Evolutionary conservation across 2,329 filamentous ascomycete genomes (phyloP), one percentile per base, ranked within the genome.

Genomic region (Amauroascus verrucosus): DNA sequence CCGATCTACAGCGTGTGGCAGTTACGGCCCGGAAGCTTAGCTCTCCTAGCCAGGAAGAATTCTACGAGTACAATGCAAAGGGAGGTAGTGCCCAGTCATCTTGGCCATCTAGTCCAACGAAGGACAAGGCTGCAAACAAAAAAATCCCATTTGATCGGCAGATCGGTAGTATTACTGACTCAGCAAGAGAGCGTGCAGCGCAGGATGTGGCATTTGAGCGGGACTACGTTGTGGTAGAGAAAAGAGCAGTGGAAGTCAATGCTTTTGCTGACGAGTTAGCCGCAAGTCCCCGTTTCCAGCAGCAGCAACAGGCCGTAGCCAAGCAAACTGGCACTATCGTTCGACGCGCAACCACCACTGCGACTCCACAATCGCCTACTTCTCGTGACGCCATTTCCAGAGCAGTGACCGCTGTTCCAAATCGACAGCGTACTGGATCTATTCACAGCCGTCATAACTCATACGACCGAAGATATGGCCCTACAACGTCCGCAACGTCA

Each of bases 211-310:
- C 86, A 1, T 86, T 95, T 61, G 90, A 95, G 65, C 82, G 91
- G 59, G 93, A 97, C 60, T 98, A 97, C 63, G 91, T 98, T 18
- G 77, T 97, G 24, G 88, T 98, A 11, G 93, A 98, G 72, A 95
- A 96, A 73, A 83, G 85, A 59, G 86, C 89, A 18, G 90, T 98
- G 9, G 91, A 97, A 68, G 91, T 98, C 48, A 97, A 98, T 67
- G 93, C 93, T 2, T 85, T 98, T 63, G 93, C 93, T 20, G 93
- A 98, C 68, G 91, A 97, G 70, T 75, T 98, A 65, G 90, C 88
- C 43, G 86, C 89, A 50, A 91, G 86, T 63, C 86, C 86, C 46
- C 82, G 82, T 48, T 71, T 83, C 20, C 77, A 80, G 59, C 70
- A 70, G 43, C 67, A 64, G 22, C 66, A 76, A 56, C 66, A 67